Conservation (phyloP, 1,284 basidiomycete species). For the Trametes polyzona region DNA sequence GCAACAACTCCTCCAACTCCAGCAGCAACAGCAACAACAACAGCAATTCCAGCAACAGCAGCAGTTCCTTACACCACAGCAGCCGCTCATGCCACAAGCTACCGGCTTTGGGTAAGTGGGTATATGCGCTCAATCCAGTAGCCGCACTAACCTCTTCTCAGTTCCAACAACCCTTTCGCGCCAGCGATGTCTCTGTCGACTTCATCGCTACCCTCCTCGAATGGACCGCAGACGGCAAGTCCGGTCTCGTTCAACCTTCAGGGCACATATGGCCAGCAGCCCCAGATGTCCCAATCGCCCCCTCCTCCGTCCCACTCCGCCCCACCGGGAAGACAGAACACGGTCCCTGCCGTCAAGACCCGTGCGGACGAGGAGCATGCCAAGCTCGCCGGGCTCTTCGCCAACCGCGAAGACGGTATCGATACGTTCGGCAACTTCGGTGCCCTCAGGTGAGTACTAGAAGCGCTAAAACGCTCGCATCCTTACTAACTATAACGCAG, state of each 20-base stretch:
- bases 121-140: background rate
- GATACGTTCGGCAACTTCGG: constrained; percentile 96
- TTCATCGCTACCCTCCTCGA: constrained; percentile 17
- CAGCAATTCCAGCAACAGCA: constrained; percentile 58
- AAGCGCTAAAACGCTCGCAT: background rate
- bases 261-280: constrained; percentile 54
- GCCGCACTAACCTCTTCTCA: constrained; percentile 34
- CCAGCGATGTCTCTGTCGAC: constrained; percentile 25
- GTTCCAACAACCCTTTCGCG: constrained; percentile 67
- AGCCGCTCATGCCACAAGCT: constrained; percentile 59
- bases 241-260: constrained; percentile 58
- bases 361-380: constrained; percentile 63
- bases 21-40: constrained; percentile 59
- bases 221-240: constrained; percentile 27
- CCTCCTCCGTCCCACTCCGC: constrained; percentile 36
- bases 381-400: constrained; percentile 80
- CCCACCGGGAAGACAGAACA: constrained; percentile 26
- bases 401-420: constrained; percentile 81
- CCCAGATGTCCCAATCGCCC: constrained; percentile 33
- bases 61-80: constrained; percentile 44
- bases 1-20: constrained; percentile 59
- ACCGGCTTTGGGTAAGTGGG: constrained; percentile 69
- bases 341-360: constrained; percentile 27
- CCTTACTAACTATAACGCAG: constrained; percentile 40
- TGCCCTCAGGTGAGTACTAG: constrained; percentile 58